A percentile compares a stretch with the other conserved stretches of the same genome.
Conservation (phyloP, 192 early-diverging fungal genomes). For the Backusella tuberculispora region DNA sequence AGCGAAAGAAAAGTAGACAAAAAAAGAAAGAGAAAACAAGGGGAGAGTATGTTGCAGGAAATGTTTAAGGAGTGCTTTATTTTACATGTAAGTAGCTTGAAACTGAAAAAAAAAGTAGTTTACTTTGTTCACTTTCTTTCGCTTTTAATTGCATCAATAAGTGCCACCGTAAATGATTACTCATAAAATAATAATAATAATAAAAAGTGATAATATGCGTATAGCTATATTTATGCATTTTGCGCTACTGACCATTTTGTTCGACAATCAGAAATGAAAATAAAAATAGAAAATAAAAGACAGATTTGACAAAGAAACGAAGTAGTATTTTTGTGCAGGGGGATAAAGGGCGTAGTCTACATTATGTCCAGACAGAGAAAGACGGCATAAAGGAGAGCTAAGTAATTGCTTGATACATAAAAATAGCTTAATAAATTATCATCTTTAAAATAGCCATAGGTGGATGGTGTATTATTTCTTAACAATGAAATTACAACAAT, state of each 20-base stretch:
- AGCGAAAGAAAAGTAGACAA: not conserved
- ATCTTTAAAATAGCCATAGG: not conserved
- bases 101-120: not conserved
- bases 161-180: no score
- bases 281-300: not conserved
- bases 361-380: not conserved
- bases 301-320: constrained; percentile 1
- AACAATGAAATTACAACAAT: not conserved
- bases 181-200: no score
- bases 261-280: not conserved
- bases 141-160: not conserved
- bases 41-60: constrained; percentile 16
- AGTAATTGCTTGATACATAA: not conserved
- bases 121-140: not conserved
- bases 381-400: not conserved
- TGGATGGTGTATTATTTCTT: not conserved
- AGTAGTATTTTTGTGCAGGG: not conserved
- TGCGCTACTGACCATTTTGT: not conserved
- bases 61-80: not conserved
- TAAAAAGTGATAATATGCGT: no score
- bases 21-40: constrained; percentile 9
- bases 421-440: not conserved
- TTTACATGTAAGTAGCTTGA: not conserved
- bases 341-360: not conserved
- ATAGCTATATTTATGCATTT: not conserved